Base-by-base conservation (phyloP, 257 asterid genomes). In the Solanum infundibuliforme region DNA sequence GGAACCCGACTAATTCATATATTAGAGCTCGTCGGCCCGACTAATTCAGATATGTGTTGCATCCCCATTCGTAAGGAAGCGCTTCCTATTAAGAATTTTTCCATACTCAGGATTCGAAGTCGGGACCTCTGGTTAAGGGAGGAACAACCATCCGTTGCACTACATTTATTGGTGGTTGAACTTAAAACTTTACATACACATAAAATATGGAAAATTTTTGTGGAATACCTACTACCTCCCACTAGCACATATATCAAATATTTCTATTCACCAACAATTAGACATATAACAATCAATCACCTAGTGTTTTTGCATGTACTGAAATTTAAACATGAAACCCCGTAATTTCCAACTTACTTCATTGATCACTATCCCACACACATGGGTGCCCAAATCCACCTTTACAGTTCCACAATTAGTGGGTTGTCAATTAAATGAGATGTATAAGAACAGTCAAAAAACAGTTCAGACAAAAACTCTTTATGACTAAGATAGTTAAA, bases 211-310 rank as follows among this genome's bases (percentile, higher is more conserved):
- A 34, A 8, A 20, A 73, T 32, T 76, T 75, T 20, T 43, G 6
- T 0, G 12, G 1, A 8, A 29, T 29, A 31, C 0, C 1, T 71
- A 13, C 2, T 16, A 16, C n/a, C 7, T 31, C 5, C 3, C 1
- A 14, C 2, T 32, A 32, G 6, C 25, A 71, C 1, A 71, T 0
- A 69, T 69, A 69, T 31, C 6, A 1, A 32, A 27, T 18, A 71
- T 32, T 71, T 69, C 12, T 69, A 31, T 14, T 31, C 38, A 29
- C 10, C 74, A 6, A 3, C 0, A 6, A 2, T 72, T 18, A 18
- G 58, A 48, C 58, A 48, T 13, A 48, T 1, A 1, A 52, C n/a
- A 52, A 52, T 52, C 62, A 52, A 52, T 18, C 9, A 52, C n/a
- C 9, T 52, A 7, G 43, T 72, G 1, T 9, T 32, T 71, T 71